Percentiles rank a stretch among this genome's conserved stretches.
phyloP scores from a whole-genome alignment of 2,329 filamentous ascomycete species.

The Hypoxylon sp. region DNA sequence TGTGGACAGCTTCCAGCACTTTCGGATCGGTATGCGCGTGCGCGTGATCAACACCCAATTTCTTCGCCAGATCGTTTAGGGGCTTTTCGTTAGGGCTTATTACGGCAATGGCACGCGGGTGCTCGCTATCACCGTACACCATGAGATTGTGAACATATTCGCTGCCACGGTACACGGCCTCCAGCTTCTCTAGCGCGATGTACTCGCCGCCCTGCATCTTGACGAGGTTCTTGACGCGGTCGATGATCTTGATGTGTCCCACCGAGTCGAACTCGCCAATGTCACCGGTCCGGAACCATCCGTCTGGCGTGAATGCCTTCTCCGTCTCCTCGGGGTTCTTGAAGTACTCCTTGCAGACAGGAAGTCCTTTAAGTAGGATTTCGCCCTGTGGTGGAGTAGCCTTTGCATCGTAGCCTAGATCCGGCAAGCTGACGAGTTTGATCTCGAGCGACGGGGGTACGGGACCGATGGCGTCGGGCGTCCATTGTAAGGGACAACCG shows the following conservation, averaged over 20 bases:
- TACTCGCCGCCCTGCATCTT: constrained; percentile 97
- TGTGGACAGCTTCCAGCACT: constrained; percentile 72
- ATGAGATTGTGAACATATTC: constrained; percentile 89
- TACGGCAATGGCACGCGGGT: constrained; percentile 85
- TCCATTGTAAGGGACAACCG: constrained; percentile 88
- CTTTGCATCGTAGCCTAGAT: constrained; percentile 86
- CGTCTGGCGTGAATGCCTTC: constrained; percentile 82
- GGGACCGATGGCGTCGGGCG: constrained; percentile 81
- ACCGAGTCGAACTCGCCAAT: constrained; percentile 89
- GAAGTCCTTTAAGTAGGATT: constrained; percentile 86
- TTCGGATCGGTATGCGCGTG: constrained; percentile 77
- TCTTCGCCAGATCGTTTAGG: constrained; percentile 71
- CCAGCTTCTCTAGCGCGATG: constrained; percentile 95
- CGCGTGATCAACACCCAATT: constrained; percentile 74
- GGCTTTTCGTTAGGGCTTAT: constrained; percentile 78
- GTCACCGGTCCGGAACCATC: constrained; percentile 98
- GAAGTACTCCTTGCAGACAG: constrained; percentile 84
- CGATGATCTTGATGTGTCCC: constrained; percentile 88
- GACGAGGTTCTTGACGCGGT: constrained; percentile 98
- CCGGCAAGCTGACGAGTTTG: constrained; percentile 91
- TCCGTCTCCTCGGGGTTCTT: constrained; percentile 88
- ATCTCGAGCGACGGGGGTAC: constrained; percentile 83
- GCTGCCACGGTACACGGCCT: constrained; percentile 87
- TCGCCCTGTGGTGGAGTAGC: constrained; percentile 88
- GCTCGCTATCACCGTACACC: constrained; percentile 82